Percentiles rank a stretch among this genome's conserved stretches.
Evolutionary conservation across 805 yeast species (phyloP).

Genomic region (Pichia paraexigua): DNA sequence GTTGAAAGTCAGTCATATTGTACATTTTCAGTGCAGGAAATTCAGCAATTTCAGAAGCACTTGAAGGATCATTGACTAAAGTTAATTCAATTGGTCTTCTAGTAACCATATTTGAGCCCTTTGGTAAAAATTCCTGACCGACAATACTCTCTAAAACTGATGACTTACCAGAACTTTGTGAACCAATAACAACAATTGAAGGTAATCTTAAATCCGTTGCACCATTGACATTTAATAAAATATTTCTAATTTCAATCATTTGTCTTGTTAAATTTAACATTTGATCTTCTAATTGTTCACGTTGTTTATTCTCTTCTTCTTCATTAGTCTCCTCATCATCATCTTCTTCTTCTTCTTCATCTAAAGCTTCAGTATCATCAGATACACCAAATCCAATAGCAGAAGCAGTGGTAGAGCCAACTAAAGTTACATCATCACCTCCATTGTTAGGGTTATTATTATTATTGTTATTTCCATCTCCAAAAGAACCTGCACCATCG

Average conservation of each 20-base stretch:
- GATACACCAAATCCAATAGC: conserved; percentile 30
- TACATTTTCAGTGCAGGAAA: conserved; percentile 83
- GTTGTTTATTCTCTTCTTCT: conserved; percentile 37
- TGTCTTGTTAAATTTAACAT: conserved; percentile 87
- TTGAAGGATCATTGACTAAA: conserved; percentile 72
- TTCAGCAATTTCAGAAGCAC: conserved; percentile 80
- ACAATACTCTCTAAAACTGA: conserved; percentile 94
- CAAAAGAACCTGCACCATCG: neutral
- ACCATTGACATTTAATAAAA: conserved; percentile 65
- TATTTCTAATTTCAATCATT: conserved; percentile 90
- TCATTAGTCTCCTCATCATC: conserved; percentile 35
- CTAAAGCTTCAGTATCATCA: conserved; percentile 45
- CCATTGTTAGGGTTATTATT: neutral
- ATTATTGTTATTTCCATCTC: conserved; percentile 26
- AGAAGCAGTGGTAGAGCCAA: conserved; percentile 53
- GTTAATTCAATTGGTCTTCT: conserved; percentile 96
- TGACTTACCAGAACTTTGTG: conserved; percentile 95
- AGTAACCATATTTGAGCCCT: conserved; percentile 97
- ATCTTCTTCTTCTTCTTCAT: conserved; percentile 34
- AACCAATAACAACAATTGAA: conserved; percentile 93
- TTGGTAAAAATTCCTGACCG: conserved; percentile 96
- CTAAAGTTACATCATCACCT: conserved; percentile 29
- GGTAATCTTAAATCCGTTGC: conserved; percentile 77
- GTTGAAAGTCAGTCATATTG: conserved; percentile 77
- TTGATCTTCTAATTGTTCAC: conserved; percentile 60